Base-by-base conservation (phyloP, 768 basidiomycete species). In the Hypholoma sublateritium region DNA sequence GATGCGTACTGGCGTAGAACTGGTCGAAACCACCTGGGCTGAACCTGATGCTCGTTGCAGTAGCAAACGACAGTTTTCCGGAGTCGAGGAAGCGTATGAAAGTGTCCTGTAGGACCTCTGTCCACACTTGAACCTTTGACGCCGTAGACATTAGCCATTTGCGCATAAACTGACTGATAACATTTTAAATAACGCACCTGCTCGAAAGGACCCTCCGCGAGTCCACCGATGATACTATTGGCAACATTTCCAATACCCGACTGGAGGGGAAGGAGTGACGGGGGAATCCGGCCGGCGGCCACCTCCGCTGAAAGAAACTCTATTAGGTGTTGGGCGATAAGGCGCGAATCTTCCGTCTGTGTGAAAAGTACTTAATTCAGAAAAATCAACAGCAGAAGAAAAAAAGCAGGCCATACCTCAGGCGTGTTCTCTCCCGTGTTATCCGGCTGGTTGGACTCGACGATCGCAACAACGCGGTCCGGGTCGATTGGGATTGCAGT, bases 241-340 rank as follows among this genome's bases (percentile, higher is more conserved):
- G 78, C 78, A 4, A 80, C 78, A 55, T 81, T 80, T 0, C 78
- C 78, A 13, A 80, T 80, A 1, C 78, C 79, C 0, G 76, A 78
- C 54, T 80, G 79, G 1, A 81, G 68, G 1, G 79, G 78, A 0
- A 81, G 70, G 4, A 80, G 66, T 0, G 70, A 73, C 47, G 66
- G 69, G 7, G 79, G 78, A 0, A 80, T 62, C 6, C 79, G 70
- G 0, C 74, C 76, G 8, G 75, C 74, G 0, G 64, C 37, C 8
- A 79, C 78, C 61, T 80, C 79, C 6, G 68, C 64, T 0, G 72
- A 70, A 17, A 80, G 66, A 66, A 80, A 80, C 6, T 75, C 56
- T 59, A 80, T 80, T 19, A 80, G 68, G 62, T 80, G 79, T 1
- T 56, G 45, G 1, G 79, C 78, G 48, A 80, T 80, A 7, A 74